These are phyloP conservation scores for Hansenula sp. DNA, from an alignment of 1,139 yeast species.

Conservation along the genomic window DNA sequence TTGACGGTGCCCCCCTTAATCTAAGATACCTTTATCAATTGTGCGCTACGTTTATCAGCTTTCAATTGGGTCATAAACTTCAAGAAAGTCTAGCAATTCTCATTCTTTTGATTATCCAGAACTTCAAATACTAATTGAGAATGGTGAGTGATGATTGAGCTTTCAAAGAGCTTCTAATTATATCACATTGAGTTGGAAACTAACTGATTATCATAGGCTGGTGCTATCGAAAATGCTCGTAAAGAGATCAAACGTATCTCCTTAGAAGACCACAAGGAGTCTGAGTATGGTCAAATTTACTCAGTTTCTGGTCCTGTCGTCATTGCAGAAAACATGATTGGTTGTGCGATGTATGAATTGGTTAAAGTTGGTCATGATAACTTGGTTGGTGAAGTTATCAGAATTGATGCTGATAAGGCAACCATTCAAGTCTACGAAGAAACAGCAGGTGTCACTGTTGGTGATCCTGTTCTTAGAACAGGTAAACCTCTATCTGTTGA, in stretches of 20 bases:
- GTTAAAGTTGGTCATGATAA: slow-evolving; percentile 96
- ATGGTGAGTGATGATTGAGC: background rate
- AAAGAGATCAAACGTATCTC: slow-evolving; percentile 86
- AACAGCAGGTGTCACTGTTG: slow-evolving; percentile 98
- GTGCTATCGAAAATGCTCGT: slow-evolving; percentile 96
- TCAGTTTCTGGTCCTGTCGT: slow-evolving; percentile 98
- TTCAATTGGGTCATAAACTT: background rate
- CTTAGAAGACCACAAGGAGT: slow-evolving; percentile 69
- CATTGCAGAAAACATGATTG: slow-evolving; percentile 97
- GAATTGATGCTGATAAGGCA: slow-evolving; percentile 94
- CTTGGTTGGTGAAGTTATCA: slow-evolving; percentile 96
- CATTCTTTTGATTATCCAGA: background rate
- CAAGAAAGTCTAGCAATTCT: background rate
- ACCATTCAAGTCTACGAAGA: slow-evolving; percentile 99
- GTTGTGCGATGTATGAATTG: slow-evolving; percentile 98
- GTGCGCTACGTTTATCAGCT: background rate
- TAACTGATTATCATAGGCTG: slow-evolving; percentile 50
- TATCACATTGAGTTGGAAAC: background rate
- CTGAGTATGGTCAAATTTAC: slow-evolving; percentile 81
- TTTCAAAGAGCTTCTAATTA: too few relatives aligned
- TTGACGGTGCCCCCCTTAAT: background rate
- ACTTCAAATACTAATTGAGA: background rate
- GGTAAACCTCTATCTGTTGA: slow-evolving; percentile 98
- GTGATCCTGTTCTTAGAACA: slow-evolving; percentile 96
- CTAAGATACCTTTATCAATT: background rate